phyloP scores from a whole-genome alignment of 1,284 basidiomycete species.

The Naganishia liquefaciens region DNA sequence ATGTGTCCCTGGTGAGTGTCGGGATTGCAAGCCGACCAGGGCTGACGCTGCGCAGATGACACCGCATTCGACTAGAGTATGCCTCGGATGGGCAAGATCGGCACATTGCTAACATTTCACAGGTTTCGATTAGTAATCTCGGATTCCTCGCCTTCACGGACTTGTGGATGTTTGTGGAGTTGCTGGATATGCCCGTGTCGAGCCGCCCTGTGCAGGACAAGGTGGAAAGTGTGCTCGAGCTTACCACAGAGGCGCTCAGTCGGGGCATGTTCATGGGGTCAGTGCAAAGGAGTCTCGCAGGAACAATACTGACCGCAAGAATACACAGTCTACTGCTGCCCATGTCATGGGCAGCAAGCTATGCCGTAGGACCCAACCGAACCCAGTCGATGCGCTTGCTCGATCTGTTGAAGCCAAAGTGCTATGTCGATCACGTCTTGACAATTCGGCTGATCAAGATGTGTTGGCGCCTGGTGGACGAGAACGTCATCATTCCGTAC shows the following conservation, averaged over 20 bases:
- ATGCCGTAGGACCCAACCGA: constrained; percentile 13
- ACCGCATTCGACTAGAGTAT: constrained; percentile 27
- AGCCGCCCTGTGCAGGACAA: constrained; percentile 28
- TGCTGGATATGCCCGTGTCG: constrained; percentile 2
- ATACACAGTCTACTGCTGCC: constrained; percentile 34
- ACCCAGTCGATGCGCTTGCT: constrained; percentile 26
- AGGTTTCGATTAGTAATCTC: constrained; percentile 29
- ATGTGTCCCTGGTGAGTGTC: constrained; percentile 24
- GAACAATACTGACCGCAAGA: background rate
- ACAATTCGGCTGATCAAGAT: constrained; percentile 32
- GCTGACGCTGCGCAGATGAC: constrained; percentile 29
- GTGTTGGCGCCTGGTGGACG: constrained; percentile 31
- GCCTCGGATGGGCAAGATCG: background rate
- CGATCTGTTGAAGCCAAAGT: constrained; percentile 30
- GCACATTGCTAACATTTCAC: background rate
- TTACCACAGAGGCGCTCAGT: constrained; percentile 33
- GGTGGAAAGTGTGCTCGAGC: constrained; percentile 32
- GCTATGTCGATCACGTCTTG: constrained; percentile 34
- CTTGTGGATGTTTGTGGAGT: constrained; percentile 28
- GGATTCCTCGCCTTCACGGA: constrained; percentile 32
- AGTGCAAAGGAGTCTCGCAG: background rate
- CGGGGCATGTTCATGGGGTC: constrained; percentile 36
- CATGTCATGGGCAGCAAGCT: constrained; percentile 35
- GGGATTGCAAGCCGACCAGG: background rate
- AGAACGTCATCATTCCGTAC: constrained; percentile 22